phyloP scores from a whole-genome alignment of 208 protist species.

The Trypanosoma avium region DNA sequence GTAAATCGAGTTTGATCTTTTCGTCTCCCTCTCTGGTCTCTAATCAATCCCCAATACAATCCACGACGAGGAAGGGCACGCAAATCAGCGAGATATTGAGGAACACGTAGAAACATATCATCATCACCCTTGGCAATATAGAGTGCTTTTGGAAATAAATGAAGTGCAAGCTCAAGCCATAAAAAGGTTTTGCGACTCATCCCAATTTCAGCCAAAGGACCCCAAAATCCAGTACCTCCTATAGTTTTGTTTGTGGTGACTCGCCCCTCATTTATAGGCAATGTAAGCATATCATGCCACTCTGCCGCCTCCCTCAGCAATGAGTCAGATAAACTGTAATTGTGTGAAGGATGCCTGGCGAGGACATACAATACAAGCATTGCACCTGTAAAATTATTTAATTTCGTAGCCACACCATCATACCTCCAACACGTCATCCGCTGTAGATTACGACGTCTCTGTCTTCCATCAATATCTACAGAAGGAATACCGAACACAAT shows the following conservation, averaged over 20 bases:
- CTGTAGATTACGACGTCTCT: conserved; percentile 31
- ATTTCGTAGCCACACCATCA: conserved; percentile 30
- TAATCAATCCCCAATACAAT: conserved; percentile 12
- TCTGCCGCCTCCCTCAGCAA: conserved; percentile 38
- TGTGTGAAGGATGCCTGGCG: conserved; percentile 6
- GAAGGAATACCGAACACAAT: conserved; percentile 49
- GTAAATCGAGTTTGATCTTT: neutral
- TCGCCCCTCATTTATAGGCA: conserved; percentile 28
- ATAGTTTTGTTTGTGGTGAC: conserved; percentile 7
- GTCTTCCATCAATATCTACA: conserved; percentile 30
- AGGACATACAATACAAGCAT: conserved; percentile 36
- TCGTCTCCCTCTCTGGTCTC: neutral
- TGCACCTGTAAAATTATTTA: conserved; percentile 32
- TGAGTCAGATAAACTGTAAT: conserved; percentile 27
- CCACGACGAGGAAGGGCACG: conserved; percentile 10
- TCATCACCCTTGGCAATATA: conserved; percentile 50
- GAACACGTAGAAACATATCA: conserved; percentile 44
- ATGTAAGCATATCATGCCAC: conserved; percentile 30
- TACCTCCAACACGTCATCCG: conserved; percentile 44
- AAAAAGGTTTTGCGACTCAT: conserved; percentile 39
- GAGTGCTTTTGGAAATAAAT: conserved; percentile 29
- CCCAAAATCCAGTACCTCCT: neutral
- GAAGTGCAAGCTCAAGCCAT: conserved; percentile 35
- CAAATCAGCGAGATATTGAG: conserved; percentile 39
- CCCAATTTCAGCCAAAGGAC: conserved; percentile 1